Conservation (phyloP, 1,284 basidiomycete genomes). For the Ustilago esculenta region DNA sequence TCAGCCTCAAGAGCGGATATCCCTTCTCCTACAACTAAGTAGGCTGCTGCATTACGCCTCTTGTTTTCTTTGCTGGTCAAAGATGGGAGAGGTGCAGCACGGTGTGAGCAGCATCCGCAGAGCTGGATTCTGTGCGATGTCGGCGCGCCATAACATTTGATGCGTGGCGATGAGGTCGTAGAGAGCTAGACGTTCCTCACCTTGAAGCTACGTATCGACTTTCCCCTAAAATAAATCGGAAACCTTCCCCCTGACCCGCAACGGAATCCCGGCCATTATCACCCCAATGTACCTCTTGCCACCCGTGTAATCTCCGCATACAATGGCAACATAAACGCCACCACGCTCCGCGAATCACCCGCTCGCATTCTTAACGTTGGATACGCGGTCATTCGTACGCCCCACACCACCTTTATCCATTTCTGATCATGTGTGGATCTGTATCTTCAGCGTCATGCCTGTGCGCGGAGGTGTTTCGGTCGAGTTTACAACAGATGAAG, state of each 20-base stretch:
- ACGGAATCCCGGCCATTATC: neutral
- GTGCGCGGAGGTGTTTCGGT: no score
- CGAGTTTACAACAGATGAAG: no score
- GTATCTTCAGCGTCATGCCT: no score
- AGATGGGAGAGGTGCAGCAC: no score
- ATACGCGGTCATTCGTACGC: constrained; percentile 4
- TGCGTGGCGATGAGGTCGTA: neutral
- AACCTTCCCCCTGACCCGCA: neutral
- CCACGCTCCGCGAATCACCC: constrained; percentile 10
- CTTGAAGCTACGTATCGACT: no score
- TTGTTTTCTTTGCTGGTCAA: constrained; percentile 13
- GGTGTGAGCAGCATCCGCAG: no score
- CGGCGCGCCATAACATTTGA: neutral
- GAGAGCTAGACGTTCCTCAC: neutral
- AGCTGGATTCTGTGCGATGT: neutral
- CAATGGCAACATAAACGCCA: neutral
- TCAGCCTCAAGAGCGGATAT: constrained; percentile 34
- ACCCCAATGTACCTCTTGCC: constrained; percentile 4
- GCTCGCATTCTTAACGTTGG: constrained; percentile 14
- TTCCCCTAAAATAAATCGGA: no score
- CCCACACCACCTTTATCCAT: no score
- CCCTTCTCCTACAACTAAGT: constrained; percentile 29
- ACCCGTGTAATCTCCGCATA: constrained; percentile 1
- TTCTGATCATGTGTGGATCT: no score
- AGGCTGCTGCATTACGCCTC: no score